Conservation (phyloP, 805 yeast genomes). For the Candida arabinofermentans region DNA sequence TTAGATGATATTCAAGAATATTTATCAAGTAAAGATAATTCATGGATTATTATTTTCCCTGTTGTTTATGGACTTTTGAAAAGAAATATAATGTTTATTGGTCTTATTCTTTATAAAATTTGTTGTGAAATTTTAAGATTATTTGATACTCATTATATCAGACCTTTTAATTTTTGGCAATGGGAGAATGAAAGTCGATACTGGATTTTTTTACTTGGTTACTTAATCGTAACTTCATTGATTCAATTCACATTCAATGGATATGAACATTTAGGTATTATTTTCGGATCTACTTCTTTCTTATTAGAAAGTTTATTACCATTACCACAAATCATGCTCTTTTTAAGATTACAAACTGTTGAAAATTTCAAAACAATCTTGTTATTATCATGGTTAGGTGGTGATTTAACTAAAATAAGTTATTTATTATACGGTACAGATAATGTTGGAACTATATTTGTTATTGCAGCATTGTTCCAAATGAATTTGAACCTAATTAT, state of each 20-base stretch:
- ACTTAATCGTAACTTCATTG: slow-evolving; percentile 24
- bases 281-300: slow-evolving; percentile 37
- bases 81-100: slow-evolving; percentile 13
- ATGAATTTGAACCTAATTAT: slow-evolving; percentile 70
- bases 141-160: slow-evolving; percentile 64
- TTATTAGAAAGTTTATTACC: slow-evolving; percentile 72
- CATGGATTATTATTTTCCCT: slow-evolving; percentile 5
- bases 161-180: slow-evolving; percentile 80
- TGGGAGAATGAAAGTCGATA: slow-evolving; percentile 43
- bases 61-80: slow-evolving; percentile 10
- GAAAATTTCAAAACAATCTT: slow-evolving; percentile 77
- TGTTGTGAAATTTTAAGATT: slow-evolving; percentile 45
- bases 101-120: slow-evolving; percentile 10
- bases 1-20: slow-evolving; percentile 12
- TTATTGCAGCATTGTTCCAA: slow-evolving; percentile 72
- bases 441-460: slow-evolving; percentile 60
- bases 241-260: slow-evolving; percentile 22
- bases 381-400: slow-evolving; percentile 81
- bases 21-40: slow-evolving; percentile 10
- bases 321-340: slow-evolving; percentile 70
- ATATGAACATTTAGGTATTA: slow-evolving; percentile 26
- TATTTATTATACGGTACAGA: slow-evolving; percentile 75
- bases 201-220: slow-evolving; percentile 45
- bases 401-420: slow-evolving; percentile 75
- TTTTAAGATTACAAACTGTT: slow-evolving; percentile 61